Evolutionary conservation across 2,329 filamentous ascomycete species (phyloP), one percentile per base, ranked within the genome.

Genomic region (Claviceps monticola): DNA sequence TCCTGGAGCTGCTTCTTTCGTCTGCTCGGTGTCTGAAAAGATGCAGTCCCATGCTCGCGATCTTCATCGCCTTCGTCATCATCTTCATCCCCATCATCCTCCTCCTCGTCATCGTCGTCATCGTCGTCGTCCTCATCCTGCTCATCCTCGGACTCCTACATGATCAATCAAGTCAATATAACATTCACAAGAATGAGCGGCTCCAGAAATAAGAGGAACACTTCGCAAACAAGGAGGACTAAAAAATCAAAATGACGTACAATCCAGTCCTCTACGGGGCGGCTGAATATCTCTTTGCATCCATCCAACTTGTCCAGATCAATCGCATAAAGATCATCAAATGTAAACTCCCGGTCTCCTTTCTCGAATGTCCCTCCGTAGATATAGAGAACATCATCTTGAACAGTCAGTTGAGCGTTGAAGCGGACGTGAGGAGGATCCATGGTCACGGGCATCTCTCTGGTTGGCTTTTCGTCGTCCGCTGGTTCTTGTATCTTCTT

Each of bases 341-440:
- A 95, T 0, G 90, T 97, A 61, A 86, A 95, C 66, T 98, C 93
- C 21, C 88, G 79, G 61, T 98, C 93, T 17, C 88, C 91, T 64
- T 95, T 93, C 64, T 98, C 93, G 61, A 86, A 96, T 0, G 91
- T 98, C 17, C 93, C 93, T 34, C 93, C 90, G 62, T 94, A 97
- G 51, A 97, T 88, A 68, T 91, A 98, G 1, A 97, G 75, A 8
- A 87, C 82, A 64, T 98, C 93, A 57, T 90, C 88, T 67, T 97
- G 90, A 0, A 97, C 88, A 0, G 91, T 82, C 41, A 97, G 71
- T 58, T 93, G 86, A 1, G 89, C 84, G 59, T 97, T 97, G 71
- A 98, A 98, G 49, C 93, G 78, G 17, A 82, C 78, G 60, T 96
- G 90, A 3, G 93, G 93, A 64, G 94, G 83, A 64, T 95, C 90